Base-by-base conservation (phyloP, 192 early-diverging fungal genomes). In the Dissophora ornata region DNA sequence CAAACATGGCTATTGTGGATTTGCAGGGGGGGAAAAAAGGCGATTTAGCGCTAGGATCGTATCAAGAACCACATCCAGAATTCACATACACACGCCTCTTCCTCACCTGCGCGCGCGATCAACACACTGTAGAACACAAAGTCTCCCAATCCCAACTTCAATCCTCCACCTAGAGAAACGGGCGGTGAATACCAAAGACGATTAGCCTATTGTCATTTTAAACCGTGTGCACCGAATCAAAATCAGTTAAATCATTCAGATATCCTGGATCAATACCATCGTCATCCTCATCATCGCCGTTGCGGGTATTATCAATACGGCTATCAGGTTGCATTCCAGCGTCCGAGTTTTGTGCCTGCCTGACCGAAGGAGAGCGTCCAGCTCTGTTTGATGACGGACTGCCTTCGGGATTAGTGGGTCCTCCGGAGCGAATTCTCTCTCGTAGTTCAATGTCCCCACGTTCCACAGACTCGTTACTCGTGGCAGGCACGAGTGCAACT, bases 81-180 rank as follows among this genome's bases (percentile, higher is more conserved):
- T 26, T 32, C 19, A 18, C 44, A 57, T 12, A 12, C 10, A 18
- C 10, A n/a, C 4, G n/a, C n/a, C 12, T 16, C 18, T 16, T 5
- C 18, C 50, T 79, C 71, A 92, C 89, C 88, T 80, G 93, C 93
- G 57, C 90, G 79, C 9, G 89, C 88, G 30, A 93, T 84, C 55
- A 96, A 68, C 9, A 96, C 93, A 65, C 88, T 90, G 57, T 96
- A 96, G 68, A 96, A 96, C 7, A 96, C 94, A 86, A 96, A 96
- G 65, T 96, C 94, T 25, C 94, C 94, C 30, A 96, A 64, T 10
- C 94, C 94, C n/a, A 96, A 67, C 66, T 95, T 95, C 40, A 96
- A 60, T 33, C 94, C 94, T 22, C 85, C 83, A 49, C 85, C 59
- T 66, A 89, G 85, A 15, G 56, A 88, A 64, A 62, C 36, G 19